Evolutionary conservation across 2,329 filamentous ascomycete species (phyloP).

Genomic region (Phyllosticta capitalensis): DNA sequence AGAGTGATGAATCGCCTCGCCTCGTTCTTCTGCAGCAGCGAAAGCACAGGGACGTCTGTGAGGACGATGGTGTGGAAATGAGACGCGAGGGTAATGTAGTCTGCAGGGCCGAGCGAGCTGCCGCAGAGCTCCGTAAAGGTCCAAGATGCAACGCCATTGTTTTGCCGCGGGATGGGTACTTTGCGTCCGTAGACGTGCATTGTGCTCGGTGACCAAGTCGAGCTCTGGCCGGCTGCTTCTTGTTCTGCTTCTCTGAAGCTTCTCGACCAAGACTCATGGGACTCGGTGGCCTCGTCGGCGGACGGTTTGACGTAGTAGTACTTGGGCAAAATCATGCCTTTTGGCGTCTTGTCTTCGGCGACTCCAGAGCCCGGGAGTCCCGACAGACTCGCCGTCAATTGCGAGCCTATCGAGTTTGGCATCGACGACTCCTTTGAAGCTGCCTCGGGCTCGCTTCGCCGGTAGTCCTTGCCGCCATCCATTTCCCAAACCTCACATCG

Average conservation of each 20-base stretch:
- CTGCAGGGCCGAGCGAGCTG: conserved; percentile 60
- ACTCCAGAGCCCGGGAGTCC: neutral
- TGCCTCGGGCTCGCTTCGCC: conserved; percentile 40
- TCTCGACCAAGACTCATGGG: neutral
- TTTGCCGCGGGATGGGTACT: conserved; percentile 49
- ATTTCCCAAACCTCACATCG: conserved; percentile 80
- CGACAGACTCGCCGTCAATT: neutral
- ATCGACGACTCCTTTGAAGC: neutral
- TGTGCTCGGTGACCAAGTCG: conserved; percentile 34
- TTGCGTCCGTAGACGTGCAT: conserved; percentile 54
- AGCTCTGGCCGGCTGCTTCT: neutral
- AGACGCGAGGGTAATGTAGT: conserved; percentile 74
- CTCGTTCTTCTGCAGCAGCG: conserved; percentile 65
- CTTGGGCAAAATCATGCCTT: conserved; percentile 19
- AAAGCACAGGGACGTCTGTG: conserved; percentile 58
- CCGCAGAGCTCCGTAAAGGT: conserved; percentile 60
- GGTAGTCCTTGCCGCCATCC: conserved; percentile 60
- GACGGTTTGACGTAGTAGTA: conserved; percentile 25
- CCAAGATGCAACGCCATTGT: conserved; percentile 52
- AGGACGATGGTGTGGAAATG: conserved; percentile 71
- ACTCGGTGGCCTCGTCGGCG: conserved; percentile 12
- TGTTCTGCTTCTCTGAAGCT: conserved; percentile 2
- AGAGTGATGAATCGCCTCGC: conserved; percentile 72
- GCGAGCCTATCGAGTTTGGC: neutral
- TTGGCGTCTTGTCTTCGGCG: conserved; percentile 15